Conservation (phyloP, 768 basidiomycete species). For the Kwoniella botswanensis region DNA sequence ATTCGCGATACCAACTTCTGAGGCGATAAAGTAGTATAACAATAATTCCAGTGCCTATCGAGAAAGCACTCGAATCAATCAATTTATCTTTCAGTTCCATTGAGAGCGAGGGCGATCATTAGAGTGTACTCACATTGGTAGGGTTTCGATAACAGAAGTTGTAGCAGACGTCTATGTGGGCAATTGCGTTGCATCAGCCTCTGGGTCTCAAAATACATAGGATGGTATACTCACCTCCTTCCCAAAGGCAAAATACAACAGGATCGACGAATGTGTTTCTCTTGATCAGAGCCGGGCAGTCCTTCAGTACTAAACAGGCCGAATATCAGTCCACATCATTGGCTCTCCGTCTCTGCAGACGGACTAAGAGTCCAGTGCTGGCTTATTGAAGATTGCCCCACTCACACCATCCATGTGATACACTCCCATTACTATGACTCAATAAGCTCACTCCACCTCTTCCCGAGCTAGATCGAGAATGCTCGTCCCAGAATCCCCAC, state of each 20-base stretch:
- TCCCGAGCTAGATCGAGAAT: constrained; percentile 7
- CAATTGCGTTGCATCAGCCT: not conserved
- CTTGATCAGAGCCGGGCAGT: constrained; percentile 68
- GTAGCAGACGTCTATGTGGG: constrained; percentile 72
- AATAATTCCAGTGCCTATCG: constrained; percentile 74
- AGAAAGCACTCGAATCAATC: constrained; percentile 13
- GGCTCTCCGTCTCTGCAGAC: no score
- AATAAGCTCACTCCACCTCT: constrained; percentile 72
- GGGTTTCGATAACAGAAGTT: constrained; percentile 82
- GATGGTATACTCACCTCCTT: constrained; percentile 70
- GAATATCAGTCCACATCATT: not conserved
- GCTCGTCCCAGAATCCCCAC: constrained; percentile 68
- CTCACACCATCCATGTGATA: constrained; percentile 77
- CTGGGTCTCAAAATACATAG: not conserved
- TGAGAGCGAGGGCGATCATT: not conserved
- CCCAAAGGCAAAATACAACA: constrained; percentile 83
- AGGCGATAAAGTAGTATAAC: constrained; percentile 84
- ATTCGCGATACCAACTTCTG: constrained; percentile 85
- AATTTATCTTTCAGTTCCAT: not conserved
- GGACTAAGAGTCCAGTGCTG: not conserved
- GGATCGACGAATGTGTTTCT: constrained; percentile 92
- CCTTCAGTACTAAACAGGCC: constrained; percentile 67
- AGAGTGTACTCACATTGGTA: constrained; percentile 63
- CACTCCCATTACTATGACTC: constrained; percentile 89
- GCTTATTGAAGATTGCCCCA: constrained; percentile 5